Conservation (phyloP, 2,329 filamentous ascomycete species). For the Akanthomyces muscarius region DNA sequence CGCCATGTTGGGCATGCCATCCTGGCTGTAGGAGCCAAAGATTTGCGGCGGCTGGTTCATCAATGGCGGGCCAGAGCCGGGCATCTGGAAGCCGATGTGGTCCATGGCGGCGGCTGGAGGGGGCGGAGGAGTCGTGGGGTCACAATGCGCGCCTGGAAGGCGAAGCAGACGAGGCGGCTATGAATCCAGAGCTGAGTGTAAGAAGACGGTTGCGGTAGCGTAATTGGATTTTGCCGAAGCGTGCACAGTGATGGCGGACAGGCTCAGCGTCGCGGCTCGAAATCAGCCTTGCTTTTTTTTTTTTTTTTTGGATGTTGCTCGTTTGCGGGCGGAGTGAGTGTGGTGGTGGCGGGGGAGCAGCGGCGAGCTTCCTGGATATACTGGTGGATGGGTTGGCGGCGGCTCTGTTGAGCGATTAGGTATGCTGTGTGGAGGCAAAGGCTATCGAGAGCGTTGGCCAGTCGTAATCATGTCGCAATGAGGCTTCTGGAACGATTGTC, state of each 20-base stretch:
- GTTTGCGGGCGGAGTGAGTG: background rate
- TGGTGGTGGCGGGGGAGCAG: background rate
- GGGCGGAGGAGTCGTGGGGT: background rate
- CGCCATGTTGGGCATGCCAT: slow-evolving; percentile 52
- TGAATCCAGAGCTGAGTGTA: background rate
- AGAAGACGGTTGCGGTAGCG: background rate
- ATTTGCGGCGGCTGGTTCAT: slow-evolving; percentile 66
- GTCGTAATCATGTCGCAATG: background rate
- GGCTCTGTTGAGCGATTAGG: background rate
- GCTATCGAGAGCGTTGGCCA: background rate
- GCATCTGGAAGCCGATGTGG: slow-evolving; percentile 56
- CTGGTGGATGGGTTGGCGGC: background rate
- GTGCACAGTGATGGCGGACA: background rate
- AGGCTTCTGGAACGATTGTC: background rate
- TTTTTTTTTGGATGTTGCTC: no score
- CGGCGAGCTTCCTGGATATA: background rate
- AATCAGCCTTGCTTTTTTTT: background rate
- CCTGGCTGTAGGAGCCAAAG: slow-evolving; percentile 59
- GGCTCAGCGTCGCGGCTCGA: no score
- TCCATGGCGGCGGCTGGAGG: slow-evolving; percentile 37
- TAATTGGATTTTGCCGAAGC: background rate
- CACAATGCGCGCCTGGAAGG: background rate
- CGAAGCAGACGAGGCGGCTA: background rate
- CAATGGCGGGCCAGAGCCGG: slow-evolving; percentile 50
- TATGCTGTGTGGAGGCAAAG: background rate